phyloP scores from a whole-genome alignment of 2,329 filamentous ascomycete genomes.

The Penicillium palitans region DNA sequence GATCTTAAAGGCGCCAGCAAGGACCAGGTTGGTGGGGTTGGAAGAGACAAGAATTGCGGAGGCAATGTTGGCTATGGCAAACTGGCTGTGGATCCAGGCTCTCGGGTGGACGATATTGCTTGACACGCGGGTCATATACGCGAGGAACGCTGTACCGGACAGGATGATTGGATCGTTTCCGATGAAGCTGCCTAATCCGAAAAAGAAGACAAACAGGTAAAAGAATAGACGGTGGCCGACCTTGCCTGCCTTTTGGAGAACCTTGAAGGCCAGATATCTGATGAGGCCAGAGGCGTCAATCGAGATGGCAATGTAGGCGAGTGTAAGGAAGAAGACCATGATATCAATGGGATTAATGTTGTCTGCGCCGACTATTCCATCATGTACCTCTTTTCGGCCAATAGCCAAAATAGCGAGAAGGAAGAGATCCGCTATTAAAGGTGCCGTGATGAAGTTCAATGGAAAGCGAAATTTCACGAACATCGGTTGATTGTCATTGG shows the following conservation, averaged over 20 bases:
- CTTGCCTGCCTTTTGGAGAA: constrained; percentile 66
- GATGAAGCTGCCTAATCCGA: constrained; percentile 64
- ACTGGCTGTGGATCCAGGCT: constrained; percentile 73
- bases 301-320: constrained; percentile 75
- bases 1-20: constrained; percentile 70
- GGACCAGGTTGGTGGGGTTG: constrained; percentile 73
- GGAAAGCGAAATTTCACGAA: constrained; percentile 60
- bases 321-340: constrained; percentile 71
- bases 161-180: constrained; percentile 76
- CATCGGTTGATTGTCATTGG: constrained; percentile 30
- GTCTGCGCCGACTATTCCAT: constrained; percentile 65
- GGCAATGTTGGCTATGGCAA: constrained; percentile 70
- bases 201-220: constrained; percentile 73
- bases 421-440: constrained; percentile 69
- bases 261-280: constrained; percentile 68
- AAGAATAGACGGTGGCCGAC: constrained; percentile 69
- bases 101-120: constrained; percentile 69
- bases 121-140: constrained; percentile 75
- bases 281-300: constrained; percentile 75
- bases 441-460: constrained; percentile 70
- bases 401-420: constrained; percentile 69
- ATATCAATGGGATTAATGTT: constrained; percentile 70
- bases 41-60: constrained; percentile 76
- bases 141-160: constrained; percentile 71
- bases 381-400: constrained; percentile 65